Evolutionary conservation across 805 yeast species (phyloP).

Genomic region (Zygosaccharomyces pseudorouxii): DNA sequence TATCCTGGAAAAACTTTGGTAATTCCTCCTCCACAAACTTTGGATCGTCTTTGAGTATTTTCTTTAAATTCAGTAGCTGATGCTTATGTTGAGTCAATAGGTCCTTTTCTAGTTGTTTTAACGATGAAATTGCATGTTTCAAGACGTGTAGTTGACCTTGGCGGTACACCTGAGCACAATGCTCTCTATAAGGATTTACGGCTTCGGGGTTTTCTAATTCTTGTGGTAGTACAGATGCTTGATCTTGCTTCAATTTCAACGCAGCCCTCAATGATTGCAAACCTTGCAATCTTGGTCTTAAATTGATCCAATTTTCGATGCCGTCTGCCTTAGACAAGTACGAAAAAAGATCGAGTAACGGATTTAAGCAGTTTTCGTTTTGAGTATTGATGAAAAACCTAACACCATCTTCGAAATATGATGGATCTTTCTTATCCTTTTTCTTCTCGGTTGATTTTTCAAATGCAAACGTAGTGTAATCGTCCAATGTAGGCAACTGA

Average conservation of each 20-base stretch:
- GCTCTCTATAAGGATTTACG: conserved; percentile 14
- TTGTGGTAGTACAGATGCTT: conserved; percentile 15
- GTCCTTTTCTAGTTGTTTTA: conserved; percentile 49
- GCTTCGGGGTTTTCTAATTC: conserved; percentile 1
- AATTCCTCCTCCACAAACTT: conserved; percentile 45
- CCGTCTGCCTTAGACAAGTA: conserved; percentile 36
- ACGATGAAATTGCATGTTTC: conserved; percentile 39
- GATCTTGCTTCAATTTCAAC: conserved; percentile 43
- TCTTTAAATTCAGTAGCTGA: conserved; percentile 46
- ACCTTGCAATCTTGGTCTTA: conserved; percentile 56
- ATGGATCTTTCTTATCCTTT: conserved; percentile 6
- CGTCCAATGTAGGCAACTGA: conserved; percentile 36
- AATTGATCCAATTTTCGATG: conserved; percentile 32
- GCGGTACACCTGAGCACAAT: conserved; percentile 43
- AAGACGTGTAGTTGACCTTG: conserved; percentile 47
- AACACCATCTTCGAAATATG: conserved; percentile 31
- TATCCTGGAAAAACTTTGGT: conserved; percentile 43
- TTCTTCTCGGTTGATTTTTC: conserved; percentile 11
- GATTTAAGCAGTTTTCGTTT: conserved; percentile 15
- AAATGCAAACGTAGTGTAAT: conserved; percentile 40
- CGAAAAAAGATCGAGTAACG: conserved; percentile 33
- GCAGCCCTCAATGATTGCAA: conserved; percentile 52
- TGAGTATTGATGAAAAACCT: conserved; percentile 33
- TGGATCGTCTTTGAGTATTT: conserved; percentile 48
- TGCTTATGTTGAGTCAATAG: conserved; percentile 41